Evolutionary conservation across 164 flowering plant species (phyloP).

Genomic region (Warburgia ugandensis): DNA sequence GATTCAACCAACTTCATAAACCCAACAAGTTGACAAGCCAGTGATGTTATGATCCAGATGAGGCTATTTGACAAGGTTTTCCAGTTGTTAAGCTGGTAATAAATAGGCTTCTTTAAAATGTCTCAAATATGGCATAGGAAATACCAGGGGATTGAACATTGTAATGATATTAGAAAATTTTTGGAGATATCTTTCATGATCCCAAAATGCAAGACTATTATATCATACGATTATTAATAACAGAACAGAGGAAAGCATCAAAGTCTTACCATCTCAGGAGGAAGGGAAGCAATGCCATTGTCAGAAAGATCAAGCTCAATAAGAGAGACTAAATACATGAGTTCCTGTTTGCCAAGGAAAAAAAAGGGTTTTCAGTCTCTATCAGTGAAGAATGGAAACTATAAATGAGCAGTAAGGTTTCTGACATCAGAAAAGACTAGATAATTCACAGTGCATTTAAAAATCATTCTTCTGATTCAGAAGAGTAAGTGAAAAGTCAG

Average conservation of each 20-base stretch:
- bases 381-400: background rate
- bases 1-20: too few species aligned
- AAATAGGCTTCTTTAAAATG: background rate
- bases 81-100: too few species aligned
- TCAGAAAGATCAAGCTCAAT: slow-evolving; percentile 71
- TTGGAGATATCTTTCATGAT: background rate
- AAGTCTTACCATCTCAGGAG: slow-evolving; percentile 68
- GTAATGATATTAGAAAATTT: background rate
- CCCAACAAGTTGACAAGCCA: too few species aligned
- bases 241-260: background rate
- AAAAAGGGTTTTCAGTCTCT: slow-evolving; percentile 4
- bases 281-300: slow-evolving; percentile 68
- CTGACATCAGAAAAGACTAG: background rate
- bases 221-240: background rate
- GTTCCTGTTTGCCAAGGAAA: slow-evolving; percentile 42
- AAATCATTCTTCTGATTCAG: background rate
- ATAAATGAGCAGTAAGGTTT: background rate
- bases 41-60: too few species aligned
- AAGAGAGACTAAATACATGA: slow-evolving; percentile 62
- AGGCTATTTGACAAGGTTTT: too few species aligned
- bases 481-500: background rate
- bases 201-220: background rate
- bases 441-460: background rate
- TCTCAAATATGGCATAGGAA: background rate
- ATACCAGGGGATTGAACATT: background rate